Percentiles rank a stretch among this genome's conserved stretches.
phyloP scores from a whole-genome alignment of 2,329 filamentous ascomycete genomes.

The Chaetomiaceae sp. region DNA sequence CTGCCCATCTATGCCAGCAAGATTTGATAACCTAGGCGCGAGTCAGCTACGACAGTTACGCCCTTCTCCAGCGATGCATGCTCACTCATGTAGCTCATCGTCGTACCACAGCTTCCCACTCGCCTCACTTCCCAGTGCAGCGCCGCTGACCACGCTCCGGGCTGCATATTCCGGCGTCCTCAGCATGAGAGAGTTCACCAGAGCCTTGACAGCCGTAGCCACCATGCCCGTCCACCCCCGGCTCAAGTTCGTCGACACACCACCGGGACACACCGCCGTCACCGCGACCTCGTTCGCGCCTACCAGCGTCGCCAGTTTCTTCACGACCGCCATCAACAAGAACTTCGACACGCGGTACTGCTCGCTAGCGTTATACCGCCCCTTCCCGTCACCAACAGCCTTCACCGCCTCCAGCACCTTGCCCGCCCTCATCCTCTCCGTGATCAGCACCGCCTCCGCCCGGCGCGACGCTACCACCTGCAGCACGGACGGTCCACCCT shows the following conservation, averaged over 20 bases:
- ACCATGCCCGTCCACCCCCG: not conserved
- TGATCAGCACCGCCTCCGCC: not conserved
- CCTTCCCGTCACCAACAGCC: not conserved
- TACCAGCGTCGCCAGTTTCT: not conserved
- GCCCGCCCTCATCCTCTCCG: not conserved
- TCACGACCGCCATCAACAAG: not conserved
- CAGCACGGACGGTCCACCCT: not conserved
- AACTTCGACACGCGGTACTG: not conserved
- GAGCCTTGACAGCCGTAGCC: not conserved
- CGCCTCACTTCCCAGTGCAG: not conserved
- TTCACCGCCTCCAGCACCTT: not conserved
- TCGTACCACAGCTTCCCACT: not conserved
- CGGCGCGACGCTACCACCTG: not conserved
- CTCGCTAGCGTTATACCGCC: not conserved
- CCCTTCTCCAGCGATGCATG: not conserved
- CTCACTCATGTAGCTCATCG: not conserved
- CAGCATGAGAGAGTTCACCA: not conserved
- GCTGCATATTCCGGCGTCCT: not conserved
- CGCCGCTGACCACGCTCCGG: not conserved
- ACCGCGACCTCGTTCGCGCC: not conserved
- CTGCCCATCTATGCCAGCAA: not conserved
- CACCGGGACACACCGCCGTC: not conserved
- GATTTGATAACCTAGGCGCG: not conserved
- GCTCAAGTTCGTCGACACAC: not conserved
- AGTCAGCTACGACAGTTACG: not conserved